phyloP scores from a whole-genome alignment of 2,329 filamentous ascomycete species.

The Penicillium sp. region DNA sequence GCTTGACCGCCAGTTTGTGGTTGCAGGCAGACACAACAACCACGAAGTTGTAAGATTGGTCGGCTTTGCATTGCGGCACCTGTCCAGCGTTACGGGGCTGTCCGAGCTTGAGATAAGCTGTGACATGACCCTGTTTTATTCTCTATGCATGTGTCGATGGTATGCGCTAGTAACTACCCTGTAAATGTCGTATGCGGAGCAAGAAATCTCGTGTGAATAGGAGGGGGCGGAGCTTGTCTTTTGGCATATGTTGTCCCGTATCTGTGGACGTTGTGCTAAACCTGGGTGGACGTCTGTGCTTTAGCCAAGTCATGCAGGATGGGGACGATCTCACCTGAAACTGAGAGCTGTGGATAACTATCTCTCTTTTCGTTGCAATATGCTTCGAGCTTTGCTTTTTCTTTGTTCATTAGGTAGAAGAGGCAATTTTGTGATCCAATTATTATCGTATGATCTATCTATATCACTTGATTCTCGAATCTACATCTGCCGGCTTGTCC shows the following conservation, averaged over 20 bases:
- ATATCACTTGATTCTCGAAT: neutral
- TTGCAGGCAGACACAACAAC: constrained; percentile 1
- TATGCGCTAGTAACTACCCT: neutral
- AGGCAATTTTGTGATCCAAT: neutral
- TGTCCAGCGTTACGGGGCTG: neutral
- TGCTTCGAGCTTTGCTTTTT: neutral
- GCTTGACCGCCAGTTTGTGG: constrained; percentile 9
- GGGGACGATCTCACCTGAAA: constrained; percentile 7
- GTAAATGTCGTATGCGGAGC: neutral
- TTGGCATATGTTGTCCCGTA: neutral
- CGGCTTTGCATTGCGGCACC: neutral
- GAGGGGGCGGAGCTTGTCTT: neutral
- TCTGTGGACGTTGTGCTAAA: constrained; percentile 1
- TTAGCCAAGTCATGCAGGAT: constrained; percentile 8
- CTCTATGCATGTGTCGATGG: neutral
- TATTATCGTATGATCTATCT: neutral
- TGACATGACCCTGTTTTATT: neutral
- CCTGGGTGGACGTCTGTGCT: constrained; percentile 4
- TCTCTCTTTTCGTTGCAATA: neutral
- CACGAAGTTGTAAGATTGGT: neutral
- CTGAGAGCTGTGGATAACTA: neutral
- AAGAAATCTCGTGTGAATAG: neutral
- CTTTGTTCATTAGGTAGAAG: neutral
- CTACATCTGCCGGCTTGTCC: neutral
- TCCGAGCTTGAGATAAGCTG: constrained; percentile 8